Evolutionary conservation across 2,329 filamentous ascomycete species (phyloP).

Genomic region (Grosmannia huntii): DNA sequence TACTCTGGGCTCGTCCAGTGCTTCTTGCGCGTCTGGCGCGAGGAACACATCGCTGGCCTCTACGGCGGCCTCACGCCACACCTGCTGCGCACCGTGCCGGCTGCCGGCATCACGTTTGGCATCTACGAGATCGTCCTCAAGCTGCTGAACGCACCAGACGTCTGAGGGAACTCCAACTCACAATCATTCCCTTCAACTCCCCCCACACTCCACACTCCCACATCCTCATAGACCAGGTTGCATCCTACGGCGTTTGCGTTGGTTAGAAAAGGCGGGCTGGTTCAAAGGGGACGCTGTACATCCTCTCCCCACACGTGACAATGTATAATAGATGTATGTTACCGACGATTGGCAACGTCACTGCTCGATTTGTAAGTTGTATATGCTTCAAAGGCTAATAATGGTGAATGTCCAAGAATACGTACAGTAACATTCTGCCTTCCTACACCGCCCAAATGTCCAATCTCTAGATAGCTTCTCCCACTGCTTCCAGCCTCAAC

Average conservation of each 20-base stretch:
- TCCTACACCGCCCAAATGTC: slow-evolving; percentile 7
- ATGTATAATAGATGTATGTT: not conserved
- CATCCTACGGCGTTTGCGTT: too few relatives aligned
- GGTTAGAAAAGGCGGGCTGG: too few relatives aligned
- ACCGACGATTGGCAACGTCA: too few relatives aligned
- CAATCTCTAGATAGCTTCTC: not conserved
- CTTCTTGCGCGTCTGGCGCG: slow-evolving; percentile 75
- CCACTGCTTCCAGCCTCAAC: not conserved
- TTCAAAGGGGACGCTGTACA: too few relatives aligned
- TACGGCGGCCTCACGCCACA: slow-evolving; percentile 90
- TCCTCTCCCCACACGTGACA: not conserved
- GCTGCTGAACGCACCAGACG: slow-evolving; percentile 10
- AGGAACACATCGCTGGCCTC: slow-evolving; percentile 74
- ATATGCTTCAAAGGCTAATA: too few relatives aligned
- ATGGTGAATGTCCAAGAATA: too few relatives aligned
- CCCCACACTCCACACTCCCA: not conserved
- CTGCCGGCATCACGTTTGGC: slow-evolving; percentile 92
- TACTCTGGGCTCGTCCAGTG: slow-evolving; percentile 84
- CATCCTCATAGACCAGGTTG: not conserved
- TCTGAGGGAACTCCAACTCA: not conserved
- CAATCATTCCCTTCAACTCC: too few relatives aligned
- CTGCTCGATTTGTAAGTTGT: too few relatives aligned
- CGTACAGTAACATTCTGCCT: slow-evolving; percentile 7
- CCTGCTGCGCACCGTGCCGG: slow-evolving; percentile 80
- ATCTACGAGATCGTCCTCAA: slow-evolving; percentile 47